Evolutionary conservation across 495 filamentous ascomycete species (phyloP).

Genomic region (Aspergillus sparsus): DNA sequence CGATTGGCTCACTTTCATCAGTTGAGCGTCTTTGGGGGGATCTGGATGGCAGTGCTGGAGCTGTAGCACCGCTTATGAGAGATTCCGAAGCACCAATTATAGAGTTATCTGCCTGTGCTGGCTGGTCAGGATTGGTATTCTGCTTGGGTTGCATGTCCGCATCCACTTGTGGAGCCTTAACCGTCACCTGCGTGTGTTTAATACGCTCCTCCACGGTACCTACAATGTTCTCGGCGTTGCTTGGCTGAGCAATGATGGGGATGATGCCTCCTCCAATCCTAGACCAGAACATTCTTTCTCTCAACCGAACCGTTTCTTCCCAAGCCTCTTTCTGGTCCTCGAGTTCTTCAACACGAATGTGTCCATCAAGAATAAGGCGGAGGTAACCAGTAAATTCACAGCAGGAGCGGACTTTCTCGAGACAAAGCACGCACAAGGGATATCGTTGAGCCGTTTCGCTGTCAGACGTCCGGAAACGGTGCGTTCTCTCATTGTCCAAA

Average conservation of each 20-base stretch:
- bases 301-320: slow-evolving; percentile 86
- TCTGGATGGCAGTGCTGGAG: too few relatives aligned
- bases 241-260: slow-evolving; percentile 52
- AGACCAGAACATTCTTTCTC: slow-evolving; percentile 96
- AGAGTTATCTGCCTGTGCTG: too few relatives aligned
- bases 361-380: slow-evolving; percentile 83
- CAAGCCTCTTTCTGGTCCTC: slow-evolving; percentile 82
- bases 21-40: too few relatives aligned
- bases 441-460: slow-evolving; percentile 80
- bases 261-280: slow-evolving; percentile 86
- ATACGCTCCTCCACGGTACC: slow-evolving; percentile 1
- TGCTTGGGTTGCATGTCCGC: not conserved
- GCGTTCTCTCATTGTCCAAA: slow-evolving; percentile 69
- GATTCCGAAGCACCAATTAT: too few relatives aligned
- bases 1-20: too few relatives aligned
- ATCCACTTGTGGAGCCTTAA: not conserved
- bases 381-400: slow-evolving; percentile 93
- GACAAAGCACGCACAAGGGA: slow-evolving; percentile 86
- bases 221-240: slow-evolving; percentile 14
- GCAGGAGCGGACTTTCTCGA: slow-evolving; percentile 76
- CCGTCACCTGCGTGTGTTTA: slow-evolving; percentile 1
- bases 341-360: slow-evolving; percentile 73
- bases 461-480: slow-evolving; percentile 86
- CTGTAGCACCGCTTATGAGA: too few relatives aligned
- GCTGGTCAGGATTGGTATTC: too few relatives aligned